A percentile compares a stretch with the other conserved stretches of the same genome.
These are phyloP conservation scores for Closterium sp. DNA, from an alignment of 139 green algal species.

Conservation along the genomic window DNA sequence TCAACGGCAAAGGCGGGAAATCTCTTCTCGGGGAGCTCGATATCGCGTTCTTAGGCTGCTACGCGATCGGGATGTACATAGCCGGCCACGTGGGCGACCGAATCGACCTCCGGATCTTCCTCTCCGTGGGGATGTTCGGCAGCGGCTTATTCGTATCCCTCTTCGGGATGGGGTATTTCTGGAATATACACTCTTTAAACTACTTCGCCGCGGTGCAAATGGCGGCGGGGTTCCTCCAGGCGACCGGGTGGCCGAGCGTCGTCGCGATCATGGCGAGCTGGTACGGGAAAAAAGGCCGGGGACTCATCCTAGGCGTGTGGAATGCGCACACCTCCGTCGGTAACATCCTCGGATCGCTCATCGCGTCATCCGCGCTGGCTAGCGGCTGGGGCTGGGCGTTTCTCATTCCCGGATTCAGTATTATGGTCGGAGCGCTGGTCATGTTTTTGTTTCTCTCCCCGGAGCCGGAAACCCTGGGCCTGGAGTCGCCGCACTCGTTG, in stretches of 20 bases:
- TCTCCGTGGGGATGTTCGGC: conserved; percentile 81
- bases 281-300: conserved; percentile 89
- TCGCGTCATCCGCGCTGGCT: conserved; percentile 65
- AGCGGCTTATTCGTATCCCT: conserved; percentile 71
- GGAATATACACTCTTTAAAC: conserved; percentile 74
- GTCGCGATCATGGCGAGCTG: conserved; percentile 92
- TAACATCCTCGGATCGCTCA: conserved; percentile 88
- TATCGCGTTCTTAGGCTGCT: conserved; percentile 85
- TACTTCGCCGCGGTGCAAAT: conserved; percentile 81
- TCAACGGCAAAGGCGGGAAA: conserved; percentile 75
- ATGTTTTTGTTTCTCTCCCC: conserved; percentile 72
- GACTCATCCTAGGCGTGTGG: conserved; percentile 94
- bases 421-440: conserved; percentile 32
- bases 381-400: conserved; percentile 91
- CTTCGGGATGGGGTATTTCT: conserved; percentile 86
- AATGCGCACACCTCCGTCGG: conserved; percentile 92
- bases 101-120: conserved; percentile 83
- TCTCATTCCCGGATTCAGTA: conserved; percentile 68
- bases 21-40: conserved; percentile 80
- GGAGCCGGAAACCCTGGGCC: conserved; percentile 71
- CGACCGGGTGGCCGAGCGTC: conserved; percentile 89
- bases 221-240: conserved; percentile 78
- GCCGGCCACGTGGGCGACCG: conserved; percentile 83
- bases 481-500: background rate
- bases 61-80: conserved; percentile 91